A percentile compares a stretch with the other conserved stretches of the same genome.
Evolutionary conservation across 1,284 basidiomycete genomes (phyloP).

Genomic region (Salmacisia buchloeana): DNA sequence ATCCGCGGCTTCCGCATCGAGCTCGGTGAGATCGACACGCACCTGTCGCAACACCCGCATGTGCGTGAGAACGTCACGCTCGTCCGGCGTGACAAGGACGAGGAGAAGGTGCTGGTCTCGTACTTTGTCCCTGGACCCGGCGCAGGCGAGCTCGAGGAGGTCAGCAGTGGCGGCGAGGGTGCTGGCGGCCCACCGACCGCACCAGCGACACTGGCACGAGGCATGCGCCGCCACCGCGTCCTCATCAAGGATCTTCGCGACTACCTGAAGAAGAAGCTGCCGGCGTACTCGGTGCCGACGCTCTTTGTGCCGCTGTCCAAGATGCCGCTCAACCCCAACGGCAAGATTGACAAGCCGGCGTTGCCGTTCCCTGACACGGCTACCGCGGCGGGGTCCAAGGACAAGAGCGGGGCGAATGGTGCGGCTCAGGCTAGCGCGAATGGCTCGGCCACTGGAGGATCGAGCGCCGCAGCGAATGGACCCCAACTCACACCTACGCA

Average conservation of each 20-base stretch:
- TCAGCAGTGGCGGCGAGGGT: slow-evolving; percentile 56
- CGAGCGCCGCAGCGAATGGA: slow-evolving; percentile 29
- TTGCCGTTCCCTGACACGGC: slow-evolving; percentile 98
- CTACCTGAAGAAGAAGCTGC: slow-evolving; percentile 93
- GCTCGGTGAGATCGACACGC: slow-evolving; percentile 95
- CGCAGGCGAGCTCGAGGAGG: slow-evolving; percentile 63
- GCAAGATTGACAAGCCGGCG: slow-evolving; percentile 97
- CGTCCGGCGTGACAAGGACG: slow-evolving; percentile 94
- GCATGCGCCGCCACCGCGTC: slow-evolving; percentile 55
- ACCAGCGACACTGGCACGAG: slow-evolving; percentile 32
- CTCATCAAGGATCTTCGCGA: slow-evolving; percentile 85
- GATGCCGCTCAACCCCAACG: slow-evolving; percentile 98
- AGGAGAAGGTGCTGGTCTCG: slow-evolving; percentile 96
- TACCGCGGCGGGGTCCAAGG: slow-evolving; percentile 58
- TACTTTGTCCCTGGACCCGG: slow-evolving; percentile 92
- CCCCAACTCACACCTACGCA: slow-evolving; percentile 65
- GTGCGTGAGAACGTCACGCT: slow-evolving; percentile 96
- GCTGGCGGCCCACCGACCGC: slow-evolving; percentile 18
- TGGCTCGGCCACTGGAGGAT: slow-evolving; percentile 14
- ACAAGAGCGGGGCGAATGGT: too few species aligned
- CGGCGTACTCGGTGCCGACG: slow-evolving; percentile 56
- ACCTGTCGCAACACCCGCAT: slow-evolving; percentile 85
- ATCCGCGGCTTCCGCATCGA: slow-evolving; percentile 99
- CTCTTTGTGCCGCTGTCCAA: slow-evolving; percentile 77
- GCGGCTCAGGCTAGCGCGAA: slow-evolving; percentile 24